Percentiles rank a stretch among this genome's conserved stretches.
Evolutionary conservation across 768 basidiomycete genomes (phyloP).

Genomic region (Chalciporus piperatus): DNA sequence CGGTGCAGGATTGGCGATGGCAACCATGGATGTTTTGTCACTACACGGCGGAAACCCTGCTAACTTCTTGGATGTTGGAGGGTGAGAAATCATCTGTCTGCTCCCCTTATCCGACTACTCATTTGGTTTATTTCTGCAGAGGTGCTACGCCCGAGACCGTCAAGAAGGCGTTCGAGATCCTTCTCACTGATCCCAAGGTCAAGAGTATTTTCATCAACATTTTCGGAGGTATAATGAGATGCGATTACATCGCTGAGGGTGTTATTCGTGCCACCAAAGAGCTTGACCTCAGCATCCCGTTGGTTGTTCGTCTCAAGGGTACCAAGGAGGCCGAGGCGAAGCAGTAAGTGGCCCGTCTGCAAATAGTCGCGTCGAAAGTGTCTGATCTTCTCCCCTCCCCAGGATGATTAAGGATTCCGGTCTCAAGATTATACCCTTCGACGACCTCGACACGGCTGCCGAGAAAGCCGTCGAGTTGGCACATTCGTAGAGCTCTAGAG

Average conservation of each 20-base stretch:
- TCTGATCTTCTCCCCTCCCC: slow-evolving; percentile 7
- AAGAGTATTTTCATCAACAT: slow-evolving; percentile 99
- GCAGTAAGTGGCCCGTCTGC: slow-evolving; percentile 52
- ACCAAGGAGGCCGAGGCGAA: slow-evolving; percentile 97
- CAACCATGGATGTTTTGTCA: slow-evolving; percentile 99
- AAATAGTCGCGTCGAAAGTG: neutral
- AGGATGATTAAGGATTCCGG: slow-evolving; percentile 95
- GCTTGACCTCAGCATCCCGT: slow-evolving; percentile 75
- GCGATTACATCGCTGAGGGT: slow-evolving; percentile 97
- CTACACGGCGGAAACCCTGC: slow-evolving; percentile 96
- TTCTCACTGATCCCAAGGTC: slow-evolving; percentile 86
- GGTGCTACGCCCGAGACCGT: slow-evolving; percentile 99
- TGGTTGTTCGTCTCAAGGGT: slow-evolving; percentile 94
- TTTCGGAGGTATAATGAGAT: slow-evolving; percentile 98
- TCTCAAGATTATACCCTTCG: slow-evolving; percentile 90
- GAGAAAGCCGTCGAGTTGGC: slow-evolving; percentile 74
- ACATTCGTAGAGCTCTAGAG: slow-evolving; percentile 36
- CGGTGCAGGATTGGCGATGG: slow-evolving; percentile 98
- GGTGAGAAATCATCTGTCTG: slow-evolving; percentile 42
- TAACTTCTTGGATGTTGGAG: slow-evolving; percentile 98
- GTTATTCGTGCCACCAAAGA: slow-evolving; percentile 98
- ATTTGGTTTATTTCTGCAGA: slow-evolving; percentile 40
- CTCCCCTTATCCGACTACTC: neutral
- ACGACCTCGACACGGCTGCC: slow-evolving; percentile 90
- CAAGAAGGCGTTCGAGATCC: slow-evolving; percentile 98